These are phyloP conservation scores for Brasilioporus rufonigricans DNA, from an alignment of 768 basidiomycete species.

Conservation along the genomic window DNA sequence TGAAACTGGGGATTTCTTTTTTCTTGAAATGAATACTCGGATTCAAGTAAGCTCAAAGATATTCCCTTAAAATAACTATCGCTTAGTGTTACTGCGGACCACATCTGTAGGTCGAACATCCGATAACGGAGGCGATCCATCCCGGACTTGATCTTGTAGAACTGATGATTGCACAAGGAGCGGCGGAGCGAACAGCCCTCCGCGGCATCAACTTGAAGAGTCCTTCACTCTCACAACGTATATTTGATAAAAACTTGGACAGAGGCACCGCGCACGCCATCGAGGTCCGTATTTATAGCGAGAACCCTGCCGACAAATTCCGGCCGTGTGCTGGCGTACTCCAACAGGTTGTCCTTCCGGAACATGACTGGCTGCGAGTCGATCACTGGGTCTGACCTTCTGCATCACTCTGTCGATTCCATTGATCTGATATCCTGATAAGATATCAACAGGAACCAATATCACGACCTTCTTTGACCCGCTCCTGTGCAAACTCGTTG, in stretches of 20 bases:
- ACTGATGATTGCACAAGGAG: slow-evolving; percentile 61
- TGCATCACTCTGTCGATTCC: background rate
- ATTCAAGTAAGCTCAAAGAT: slow-evolving; percentile 43
- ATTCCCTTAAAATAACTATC: background rate
- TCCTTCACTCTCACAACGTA: slow-evolving; percentile 37
- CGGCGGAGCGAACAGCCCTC: slow-evolving; percentile 32
- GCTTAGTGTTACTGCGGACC: background rate
- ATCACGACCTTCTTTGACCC: slow-evolving; percentile 58
- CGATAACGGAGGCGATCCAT: slow-evolving; percentile 57
- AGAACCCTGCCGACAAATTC: slow-evolving; percentile 58
- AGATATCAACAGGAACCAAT: slow-evolving; percentile 50
- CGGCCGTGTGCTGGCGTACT: slow-evolving; percentile 59
- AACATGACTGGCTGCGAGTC: slow-evolving; percentile 53
- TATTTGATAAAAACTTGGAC: slow-evolving; percentile 31
- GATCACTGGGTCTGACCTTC: slow-evolving; percentile 50
- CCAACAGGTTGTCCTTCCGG: slow-evolving; percentile 47
- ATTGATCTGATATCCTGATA: background rate
- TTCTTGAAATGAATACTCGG: slow-evolving; percentile 72
- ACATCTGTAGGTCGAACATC: slow-evolving; percentile 59
- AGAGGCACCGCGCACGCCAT: slow-evolving; percentile 38
- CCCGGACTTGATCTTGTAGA: slow-evolving; percentile 59
- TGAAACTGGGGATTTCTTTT: slow-evolving; percentile 52
- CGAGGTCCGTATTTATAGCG: slow-evolving; percentile 60
- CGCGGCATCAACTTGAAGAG: slow-evolving; percentile 16
- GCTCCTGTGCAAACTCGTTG: slow-evolving; percentile 59